These are phyloP conservation scores for Hevea brasiliensis DNA, from an alignment of 345 rosid species.

Conservation along the genomic window DNA sequence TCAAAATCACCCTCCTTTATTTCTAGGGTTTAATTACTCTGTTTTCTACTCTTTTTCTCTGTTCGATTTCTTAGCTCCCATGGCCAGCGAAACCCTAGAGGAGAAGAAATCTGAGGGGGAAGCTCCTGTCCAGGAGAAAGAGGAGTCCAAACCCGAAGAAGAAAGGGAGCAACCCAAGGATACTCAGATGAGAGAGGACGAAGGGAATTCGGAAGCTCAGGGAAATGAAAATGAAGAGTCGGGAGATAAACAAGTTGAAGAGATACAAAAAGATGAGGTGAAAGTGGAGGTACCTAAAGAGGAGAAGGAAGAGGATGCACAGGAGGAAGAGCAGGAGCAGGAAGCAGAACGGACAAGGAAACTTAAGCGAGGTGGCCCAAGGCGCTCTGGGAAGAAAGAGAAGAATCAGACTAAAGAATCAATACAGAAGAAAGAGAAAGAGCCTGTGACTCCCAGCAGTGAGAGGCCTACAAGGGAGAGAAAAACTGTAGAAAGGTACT, in stretches of 20 bases:
- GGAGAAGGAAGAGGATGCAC: conserved; percentile 9
- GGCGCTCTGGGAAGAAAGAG: conserved; percentile 33
- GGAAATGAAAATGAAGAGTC: conserved; percentile 7
- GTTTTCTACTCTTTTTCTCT: background rate
- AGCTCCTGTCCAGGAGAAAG: conserved; percentile 30
- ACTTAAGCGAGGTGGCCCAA: conserved; percentile 23
- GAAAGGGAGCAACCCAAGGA: conserved; percentile 14
- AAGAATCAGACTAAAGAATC: conserved; percentile 20
- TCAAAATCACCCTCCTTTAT: background rate
- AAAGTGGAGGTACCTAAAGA: conserved; percentile 8
- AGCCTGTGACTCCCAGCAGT: conserved; percentile 53
- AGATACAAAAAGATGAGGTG: background rate
- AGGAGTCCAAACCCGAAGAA: conserved; percentile 23
- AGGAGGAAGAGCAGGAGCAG: conserved; percentile 11
- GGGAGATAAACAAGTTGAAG: conserved; percentile 5
- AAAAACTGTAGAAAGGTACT: conserved; percentile 84
- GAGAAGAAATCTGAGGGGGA: conserved; percentile 47
- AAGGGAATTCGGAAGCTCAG: background rate
- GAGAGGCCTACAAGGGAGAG: conserved; percentile 89
- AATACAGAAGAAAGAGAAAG: conserved; percentile 27
- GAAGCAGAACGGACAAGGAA: conserved; percentile 18
- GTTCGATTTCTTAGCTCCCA: conserved; percentile 22
- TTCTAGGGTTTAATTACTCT: background rate
- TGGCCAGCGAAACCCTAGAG: conserved; percentile 72
- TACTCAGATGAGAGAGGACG: conserved; percentile 22